Evolutionary conservation across 176 grass and related monocot species (phyloP), one percentile per base, ranked within the genome.

Genomic region (Bolboschoenus planiculmis): DNA sequence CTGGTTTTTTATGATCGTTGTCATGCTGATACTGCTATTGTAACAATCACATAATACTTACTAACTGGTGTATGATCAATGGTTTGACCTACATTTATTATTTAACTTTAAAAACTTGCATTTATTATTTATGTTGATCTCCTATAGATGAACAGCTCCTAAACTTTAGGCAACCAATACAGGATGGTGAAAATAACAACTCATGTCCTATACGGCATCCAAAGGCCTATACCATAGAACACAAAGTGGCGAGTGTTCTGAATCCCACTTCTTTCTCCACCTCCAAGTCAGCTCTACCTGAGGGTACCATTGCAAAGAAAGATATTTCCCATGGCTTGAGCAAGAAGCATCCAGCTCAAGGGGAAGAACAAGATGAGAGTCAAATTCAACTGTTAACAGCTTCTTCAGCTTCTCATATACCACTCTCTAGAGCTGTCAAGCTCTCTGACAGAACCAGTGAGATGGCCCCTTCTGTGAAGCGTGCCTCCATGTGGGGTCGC

Each of bases 401-500:
- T 55, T 36, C 61, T 83, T 72, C 81, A 48, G 33, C 5, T 36
- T 43, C 79, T 53, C 30, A 84, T 57, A 27, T 61, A 42, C 43
- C 66, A 31, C 66, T 74, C 27, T 84, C 82, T 27, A 74, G 46
- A 70, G 64, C 82, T 2, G 16, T 70, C 65, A 26, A 84, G 7
- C 62, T 84, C 16, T 84, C 82, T 40, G 62, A 70, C 43, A 66
- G 29, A 74, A 16, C 82, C 47, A 37, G 30, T 59, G 81, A 64
- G 36, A 33, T 20, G 42, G 47, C n/a, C n/a, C 60, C 39, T 66
- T 74, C 88, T 88, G 87, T 66, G 78, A 84, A 36, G 39, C 53
- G 85, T 77, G 79, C 83, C 87, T 68, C 92, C 24, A 86, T 93
- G 84, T 99, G 88, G 90, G 92, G 92, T 20, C 96, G 92, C 84